These are phyloP conservation scores for Wickerhamomyces ciferrii DNA, from an alignment of 805 yeast genomes.

Conservation along the genomic window DNA sequence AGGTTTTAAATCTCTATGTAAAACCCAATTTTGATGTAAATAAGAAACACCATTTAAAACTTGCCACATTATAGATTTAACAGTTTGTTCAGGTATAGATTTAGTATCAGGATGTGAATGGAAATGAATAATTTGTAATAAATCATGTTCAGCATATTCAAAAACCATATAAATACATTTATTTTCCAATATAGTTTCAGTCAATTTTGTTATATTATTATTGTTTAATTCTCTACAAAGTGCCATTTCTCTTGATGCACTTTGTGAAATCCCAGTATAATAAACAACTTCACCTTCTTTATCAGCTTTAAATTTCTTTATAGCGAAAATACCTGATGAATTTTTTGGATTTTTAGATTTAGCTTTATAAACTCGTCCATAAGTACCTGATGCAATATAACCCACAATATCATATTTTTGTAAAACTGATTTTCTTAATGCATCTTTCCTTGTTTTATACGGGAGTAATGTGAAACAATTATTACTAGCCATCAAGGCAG, in stretches of 20 bases:
- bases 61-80: constrained; percentile 89
- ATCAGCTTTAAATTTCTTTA: constrained; percentile 93
- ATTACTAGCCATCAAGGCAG: constrained; percentile 49
- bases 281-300: constrained; percentile 84
- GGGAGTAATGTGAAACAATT: constrained; percentile 52
- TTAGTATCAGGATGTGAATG: constrained; percentile 87
- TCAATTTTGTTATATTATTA: constrained; percentile 71
- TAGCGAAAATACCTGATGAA: constrained; percentile 45
- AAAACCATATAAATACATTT: constrained; percentile 92
- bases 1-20: constrained; percentile 94
- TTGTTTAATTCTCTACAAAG: constrained; percentile 83
- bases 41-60: constrained; percentile 87
- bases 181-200: constrained; percentile 81
- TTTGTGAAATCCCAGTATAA: constrained; percentile 93
- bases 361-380: constrained; percentile 94
- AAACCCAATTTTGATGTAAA: constrained; percentile 92
- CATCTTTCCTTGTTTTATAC: constrained; percentile 60
- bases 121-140: constrained; percentile 87
- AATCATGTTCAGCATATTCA: constrained; percentile 94
- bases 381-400: constrained; percentile 97
- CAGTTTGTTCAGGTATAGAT: constrained; percentile 70
- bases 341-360: constrained; percentile 34
- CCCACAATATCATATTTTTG: constrained; percentile 85
- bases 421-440: constrained; percentile 65
- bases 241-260: constrained; percentile 95